Conservation (phyloP, 176 grass and related monocot species). For the Triticum monococcum region DNA sequence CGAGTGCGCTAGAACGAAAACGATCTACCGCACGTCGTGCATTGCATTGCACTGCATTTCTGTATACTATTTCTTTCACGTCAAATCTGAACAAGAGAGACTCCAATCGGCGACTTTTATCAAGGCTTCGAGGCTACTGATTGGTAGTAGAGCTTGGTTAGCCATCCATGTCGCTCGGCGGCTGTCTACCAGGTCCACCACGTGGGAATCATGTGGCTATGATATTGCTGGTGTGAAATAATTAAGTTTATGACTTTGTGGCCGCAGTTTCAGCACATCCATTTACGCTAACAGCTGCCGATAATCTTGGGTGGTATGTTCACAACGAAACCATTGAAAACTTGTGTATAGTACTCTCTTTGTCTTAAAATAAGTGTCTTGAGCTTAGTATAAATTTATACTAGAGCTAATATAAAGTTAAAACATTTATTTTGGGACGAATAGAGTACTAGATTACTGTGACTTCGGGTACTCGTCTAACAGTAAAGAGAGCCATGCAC, state of each 20-base stretch:
- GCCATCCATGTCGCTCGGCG: conserved; percentile 5
- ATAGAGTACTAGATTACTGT: not conserved
- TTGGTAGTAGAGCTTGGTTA: not conserved
- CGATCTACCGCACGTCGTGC: not conserved
- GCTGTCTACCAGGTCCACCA: not conserved
- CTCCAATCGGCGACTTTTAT: not conserved
- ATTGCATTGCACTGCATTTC: not conserved
- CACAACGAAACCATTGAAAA: not conserved
- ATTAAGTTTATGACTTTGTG: not conserved
- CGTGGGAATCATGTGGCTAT: not conserved
- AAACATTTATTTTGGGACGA: too few species aligned
- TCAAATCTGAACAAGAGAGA: conserved; percentile 34
- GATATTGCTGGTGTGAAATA: not conserved
- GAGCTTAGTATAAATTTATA: too few species aligned
- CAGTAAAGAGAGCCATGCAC: not conserved
- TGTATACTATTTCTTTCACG: not conserved
- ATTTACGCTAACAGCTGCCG: not conserved
- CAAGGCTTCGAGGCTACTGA: too few species aligned
- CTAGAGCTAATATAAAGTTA: too few species aligned
- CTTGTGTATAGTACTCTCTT: not conserved
- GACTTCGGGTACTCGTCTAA: not conserved
- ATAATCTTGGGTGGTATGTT: not conserved
- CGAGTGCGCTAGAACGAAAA: not conserved
- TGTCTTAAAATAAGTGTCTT: too few species aligned
- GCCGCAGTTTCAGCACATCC: not conserved